Base-by-base conservation (phyloP, 2,329 filamentous ascomycete genomes). In the Parascedosporium putredinis region DNA sequence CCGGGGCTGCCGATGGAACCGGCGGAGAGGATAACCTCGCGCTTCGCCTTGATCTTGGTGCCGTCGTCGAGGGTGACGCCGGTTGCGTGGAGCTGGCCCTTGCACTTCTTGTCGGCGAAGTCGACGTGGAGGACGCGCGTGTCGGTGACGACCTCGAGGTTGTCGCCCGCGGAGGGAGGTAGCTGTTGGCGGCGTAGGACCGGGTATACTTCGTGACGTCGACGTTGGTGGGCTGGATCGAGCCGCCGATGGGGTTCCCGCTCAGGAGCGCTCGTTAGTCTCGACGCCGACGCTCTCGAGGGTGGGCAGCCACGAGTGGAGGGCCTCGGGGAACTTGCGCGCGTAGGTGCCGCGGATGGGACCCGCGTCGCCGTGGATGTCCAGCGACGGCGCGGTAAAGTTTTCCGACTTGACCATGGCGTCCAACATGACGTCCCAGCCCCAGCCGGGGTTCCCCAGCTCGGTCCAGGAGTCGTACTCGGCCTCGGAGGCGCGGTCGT, bases 221-320 rank as follows among this genome's bases (percentile, higher is more conserved):
- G 31, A 79, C 68, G 50, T 70, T 75, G 53, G 67, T 72, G 9
- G 75, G 66, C 51, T 74, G 71, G 31, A 67, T 69, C 60, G 69
- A 72, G 5, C 71, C 71, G 4, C 76, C 76, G 3, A 75, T 57
- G 14, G 69, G 70, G 45, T 72, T 67, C 1, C 76, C 76, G 12
- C 67, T 64, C 2, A 78, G 62, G 9, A 71, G 74, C 45, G 60
- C 1, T 74, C 58, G 25, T 64, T 67, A 16, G 63, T 65, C 20
- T 55, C 38, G 3, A 68, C 54, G 2, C 72, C 74, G 2, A 78
- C 60, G 3, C 56, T 57, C 33, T 71, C 67, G 36, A 78, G 58
- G 0, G 73, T 69, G 0, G 71, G 71, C 16, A 69, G 64, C 62
- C 67, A 75, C 0, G 62, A 56, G 8, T 62, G 52, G 53, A 72